Evolutionary conservation across 2,329 filamentous ascomycete genomes (phyloP).

Genomic region (Chrysosphaeria jannelii): DNA sequence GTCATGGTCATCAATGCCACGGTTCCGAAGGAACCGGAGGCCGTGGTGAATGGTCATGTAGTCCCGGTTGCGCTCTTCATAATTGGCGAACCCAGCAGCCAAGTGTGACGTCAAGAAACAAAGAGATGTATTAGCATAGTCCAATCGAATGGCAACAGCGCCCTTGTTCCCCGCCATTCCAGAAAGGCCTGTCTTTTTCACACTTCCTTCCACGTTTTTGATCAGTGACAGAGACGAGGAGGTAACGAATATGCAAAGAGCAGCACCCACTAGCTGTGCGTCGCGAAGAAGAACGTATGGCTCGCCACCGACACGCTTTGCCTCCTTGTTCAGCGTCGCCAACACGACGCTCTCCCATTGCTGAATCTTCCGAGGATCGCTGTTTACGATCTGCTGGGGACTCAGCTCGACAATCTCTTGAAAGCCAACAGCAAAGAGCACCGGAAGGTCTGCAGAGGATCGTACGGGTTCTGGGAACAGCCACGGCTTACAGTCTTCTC

Average conservation of each 20-base stretch:
- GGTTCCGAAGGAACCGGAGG: constrained; percentile 67
- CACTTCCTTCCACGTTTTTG: constrained; percentile 86
- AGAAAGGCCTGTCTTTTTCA: constrained; percentile 85
- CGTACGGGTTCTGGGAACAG: constrained; percentile 28
- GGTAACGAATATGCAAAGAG: constrained; percentile 72
- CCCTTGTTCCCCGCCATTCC: constrained; percentile 97
- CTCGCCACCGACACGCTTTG: constrained; percentile 31
- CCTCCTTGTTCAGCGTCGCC: constrained; percentile 41
- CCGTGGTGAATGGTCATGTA: constrained; percentile 73
- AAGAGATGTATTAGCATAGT: constrained; percentile 73
- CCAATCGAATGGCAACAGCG: constrained; percentile 82
- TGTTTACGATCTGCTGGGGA: constrained; percentile 97
- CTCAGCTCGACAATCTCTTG: constrained; percentile 97
- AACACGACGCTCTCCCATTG: constrained; percentile 67
- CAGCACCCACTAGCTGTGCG: constrained; percentile 81
- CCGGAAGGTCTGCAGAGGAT: constrained; percentile 32
- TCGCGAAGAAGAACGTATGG: constrained; percentile 74
- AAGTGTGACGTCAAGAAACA: constrained; percentile 94
- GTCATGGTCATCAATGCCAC: constrained; percentile 70
- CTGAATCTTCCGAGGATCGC: constrained; percentile 60
- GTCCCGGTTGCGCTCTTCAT: constrained; percentile 83
- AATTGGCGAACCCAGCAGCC: constrained; percentile 85
- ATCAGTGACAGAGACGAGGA: constrained; percentile 47
- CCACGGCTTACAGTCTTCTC: constrained; percentile 62
- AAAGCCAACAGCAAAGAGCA: constrained; percentile 74